Base-by-base conservation (phyloP, 306 rosid species). In the Rosa lucieae region DNA sequence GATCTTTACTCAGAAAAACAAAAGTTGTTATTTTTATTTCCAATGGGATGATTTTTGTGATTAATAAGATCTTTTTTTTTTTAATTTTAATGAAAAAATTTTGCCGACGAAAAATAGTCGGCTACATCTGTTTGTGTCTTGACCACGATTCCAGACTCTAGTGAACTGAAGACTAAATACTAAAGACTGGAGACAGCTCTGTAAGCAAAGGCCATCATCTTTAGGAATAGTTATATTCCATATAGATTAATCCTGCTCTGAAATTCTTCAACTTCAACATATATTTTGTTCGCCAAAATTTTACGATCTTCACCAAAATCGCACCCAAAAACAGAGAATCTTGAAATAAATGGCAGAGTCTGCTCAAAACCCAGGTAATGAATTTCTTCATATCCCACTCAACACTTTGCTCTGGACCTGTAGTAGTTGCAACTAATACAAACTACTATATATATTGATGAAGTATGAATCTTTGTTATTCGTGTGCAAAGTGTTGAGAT, bases 351-450 rank as follows among this genome's bases (percentile, higher is more conserved):
- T 67, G 71, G 71, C 71, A 67, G 71, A 67, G 46, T 23, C 71
- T 17, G 71, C 26, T 37, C 71, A 17, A 18, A 67, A 37, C 71
- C 47, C 71, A 67, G 71, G 71, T 67, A 39, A 67, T 42, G n/a
- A 67, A 37, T 67, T 37, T 37, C 70, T 23, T 35, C 70, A 35
- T 14, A 48, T 48, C 62, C 10, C 62, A 55, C 62, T 56, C 62
- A 56, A 20, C 20, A 23, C 15, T 21, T 58, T n/a, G 5, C 20
- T 14, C 4, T 12, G n/a, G 2, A 5, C 43, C 43, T 40, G 43
- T 40, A 0, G 6, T 52, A 58, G 32, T 58, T 20, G 26, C 32
- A 21, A 58, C 32, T 20, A 56, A 18, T 56, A 6, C 61, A 53
- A 53, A 56, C 62, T 61, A 26, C 5, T 42, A 4, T 6, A 17